Evolutionary conservation across 2,329 filamentous ascomycete species (phyloP).

Genomic region (Xylariaceae sp.): DNA sequence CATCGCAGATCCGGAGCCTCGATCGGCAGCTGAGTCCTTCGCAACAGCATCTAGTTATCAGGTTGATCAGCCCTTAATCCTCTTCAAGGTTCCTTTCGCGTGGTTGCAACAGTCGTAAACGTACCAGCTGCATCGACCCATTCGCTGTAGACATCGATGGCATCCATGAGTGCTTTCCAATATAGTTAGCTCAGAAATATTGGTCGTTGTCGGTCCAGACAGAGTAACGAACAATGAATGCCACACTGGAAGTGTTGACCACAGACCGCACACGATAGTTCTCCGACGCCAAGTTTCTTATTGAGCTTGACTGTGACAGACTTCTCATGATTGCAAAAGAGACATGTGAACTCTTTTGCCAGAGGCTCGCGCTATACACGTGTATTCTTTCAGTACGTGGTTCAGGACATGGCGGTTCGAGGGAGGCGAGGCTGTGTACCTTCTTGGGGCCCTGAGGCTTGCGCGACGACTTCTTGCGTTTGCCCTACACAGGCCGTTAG

Average conservation of each 20-base stretch:
- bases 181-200: not conserved
- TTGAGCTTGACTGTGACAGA: slow-evolving; percentile 88
- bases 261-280: slow-evolving; percentile 87
- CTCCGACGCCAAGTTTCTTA: slow-evolving; percentile 85
- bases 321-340: slow-evolving; percentile 98
- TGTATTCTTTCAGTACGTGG: slow-evolving; percentile 1
- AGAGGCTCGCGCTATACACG: slow-evolving; percentile 62
- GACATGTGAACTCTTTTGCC: slow-evolving; percentile 84
- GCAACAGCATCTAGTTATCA: slow-evolving; percentile 47
- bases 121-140: slow-evolving; percentile 86
- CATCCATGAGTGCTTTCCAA: slow-evolving; percentile 74
- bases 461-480: slow-evolving; percentile 88
- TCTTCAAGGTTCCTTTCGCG: slow-evolving; percentile 2
- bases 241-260: slow-evolving; percentile 90
- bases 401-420: slow-evolving; percentile 10
- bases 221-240: slow-evolving; percentile 69
- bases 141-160: slow-evolving; percentile 94
- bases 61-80: not conserved
- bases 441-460: slow-evolving; percentile 81
- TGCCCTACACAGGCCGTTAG: slow-evolving; percentile 56
- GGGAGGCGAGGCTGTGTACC: slow-evolving; percentile 45
- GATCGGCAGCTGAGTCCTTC: slow-evolving; percentile 36
- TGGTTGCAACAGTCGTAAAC: slow-evolving; percentile 2
- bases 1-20: slow-evolving; percentile 17
- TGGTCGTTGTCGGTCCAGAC: not conserved